These are phyloP conservation scores for Tricholoma flavovirens DNA, from an alignment of 768 basidiomycete genomes.

Conservation along the genomic window DNA sequence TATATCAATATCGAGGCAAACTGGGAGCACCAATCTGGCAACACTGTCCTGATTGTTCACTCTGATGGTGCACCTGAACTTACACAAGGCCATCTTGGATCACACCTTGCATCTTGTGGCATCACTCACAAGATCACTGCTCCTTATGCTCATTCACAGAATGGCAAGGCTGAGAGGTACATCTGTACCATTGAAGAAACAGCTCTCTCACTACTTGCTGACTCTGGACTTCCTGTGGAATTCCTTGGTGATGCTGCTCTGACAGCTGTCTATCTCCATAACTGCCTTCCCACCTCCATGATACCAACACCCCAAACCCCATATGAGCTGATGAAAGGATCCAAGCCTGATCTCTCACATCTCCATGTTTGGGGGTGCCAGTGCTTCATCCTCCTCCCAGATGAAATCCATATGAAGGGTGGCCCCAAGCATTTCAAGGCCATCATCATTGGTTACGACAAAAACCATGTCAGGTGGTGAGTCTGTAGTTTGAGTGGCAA, in stretches of 20 bases:
- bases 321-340: conserved; percentile 11
- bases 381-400: conserved; percentile 18
- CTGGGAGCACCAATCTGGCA: conserved; percentile 4
- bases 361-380: conserved; percentile 25
- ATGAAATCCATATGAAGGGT: conserved; percentile 16
- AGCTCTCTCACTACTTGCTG: conserved; percentile 18
- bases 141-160: conserved; percentile 28
- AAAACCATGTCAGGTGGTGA: too few species aligned
- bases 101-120: conserved; percentile 10
- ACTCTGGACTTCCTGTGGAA: conserved; percentile 13
- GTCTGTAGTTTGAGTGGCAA: too few species aligned
- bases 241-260: too few species aligned
- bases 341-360: conserved; percentile 23
- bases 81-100: neutral
- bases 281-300: conserved; percentile 18
- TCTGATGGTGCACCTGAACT: conserved; percentile 18
- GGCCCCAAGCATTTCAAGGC: too few species aligned
- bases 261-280: conserved; percentile 17
- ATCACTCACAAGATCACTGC: conserved; percentile 18
- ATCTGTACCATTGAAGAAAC: conserved; percentile 22
- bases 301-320: conserved; percentile 17
- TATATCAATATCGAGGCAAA: neutral
- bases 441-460: too few species aligned
- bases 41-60: conserved; percentile 7
- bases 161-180: conserved; percentile 24